phyloP scores from a whole-genome alignment of 1,284 basidiomycete genomes.

The Irpex rosettiformis region DNA sequence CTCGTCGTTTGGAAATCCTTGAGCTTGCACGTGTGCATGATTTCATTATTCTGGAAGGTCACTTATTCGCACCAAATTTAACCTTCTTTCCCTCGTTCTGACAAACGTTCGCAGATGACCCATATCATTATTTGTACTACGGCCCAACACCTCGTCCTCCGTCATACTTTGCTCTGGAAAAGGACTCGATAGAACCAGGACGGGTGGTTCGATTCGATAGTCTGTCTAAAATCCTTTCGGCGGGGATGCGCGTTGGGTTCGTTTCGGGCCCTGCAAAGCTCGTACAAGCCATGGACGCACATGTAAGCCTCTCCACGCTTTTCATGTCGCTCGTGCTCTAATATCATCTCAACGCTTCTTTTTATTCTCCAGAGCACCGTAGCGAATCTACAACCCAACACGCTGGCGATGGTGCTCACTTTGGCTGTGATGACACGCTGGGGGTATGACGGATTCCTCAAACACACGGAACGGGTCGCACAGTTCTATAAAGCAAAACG shows the following conservation, averaged over 20 bases:
- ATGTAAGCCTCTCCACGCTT: conserved; percentile 41
- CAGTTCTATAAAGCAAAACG: conserved; percentile 79
- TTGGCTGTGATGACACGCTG: conserved; percentile 72
- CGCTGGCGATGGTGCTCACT: conserved; percentile 76
- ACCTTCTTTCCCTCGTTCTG: too few species aligned
- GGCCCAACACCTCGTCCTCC: conserved; percentile 60
- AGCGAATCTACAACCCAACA: conserved; percentile 78
- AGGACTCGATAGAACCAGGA: conserved; percentile 55
- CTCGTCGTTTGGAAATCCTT: conserved; percentile 78
- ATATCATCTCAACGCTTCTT: conserved; percentile 18
- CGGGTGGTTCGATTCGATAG: conserved; percentile 87
- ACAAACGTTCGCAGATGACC: too few species aligned
- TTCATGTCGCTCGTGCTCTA: conserved; percentile 8
- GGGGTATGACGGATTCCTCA: conserved; percentile 75
- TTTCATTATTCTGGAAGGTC: conserved; percentile 84
- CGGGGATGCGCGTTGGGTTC: conserved; percentile 81
- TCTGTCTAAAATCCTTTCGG: conserved; percentile 84
- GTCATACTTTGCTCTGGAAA: conserved; percentile 81
- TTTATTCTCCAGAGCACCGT: conserved; percentile 50
- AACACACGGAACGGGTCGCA: conserved; percentile 71
- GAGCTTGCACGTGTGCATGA: conserved; percentile 72
- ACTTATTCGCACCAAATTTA: conserved; percentile 7
- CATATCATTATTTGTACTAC: conserved; percentile 75
- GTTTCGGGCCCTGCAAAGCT: conserved; percentile 76
- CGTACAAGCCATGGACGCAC: conserved; percentile 70